Percentiles rank a stretch among this genome's conserved stretches.
Evolutionary conservation across 2,329 filamentous ascomycete genomes (phyloP).

Genomic region (Colletotrichum cereale): DNA sequence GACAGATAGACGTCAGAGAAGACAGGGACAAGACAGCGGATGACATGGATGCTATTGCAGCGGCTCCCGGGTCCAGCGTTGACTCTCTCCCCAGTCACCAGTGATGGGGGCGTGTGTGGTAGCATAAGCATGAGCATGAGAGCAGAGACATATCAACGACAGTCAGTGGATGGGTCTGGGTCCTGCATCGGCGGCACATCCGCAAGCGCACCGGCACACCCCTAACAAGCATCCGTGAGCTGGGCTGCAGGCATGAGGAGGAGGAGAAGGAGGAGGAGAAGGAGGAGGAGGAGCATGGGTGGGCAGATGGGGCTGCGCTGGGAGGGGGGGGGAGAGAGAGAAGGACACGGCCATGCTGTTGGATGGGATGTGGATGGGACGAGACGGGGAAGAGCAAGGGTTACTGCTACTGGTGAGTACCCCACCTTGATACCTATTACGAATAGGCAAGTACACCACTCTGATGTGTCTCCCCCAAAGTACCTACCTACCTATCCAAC

Average conservation of each 20-base stretch:
- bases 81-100: background rate
- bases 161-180: conserved; percentile 13
- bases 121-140: background rate
- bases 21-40: conserved; percentile 22
- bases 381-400: conserved; percentile 15
- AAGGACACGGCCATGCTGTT: background rate
- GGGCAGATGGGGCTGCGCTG: conserved; percentile 15
- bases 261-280: too few species aligned
- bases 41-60: conserved; percentile 34
- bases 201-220: conserved; percentile 14
- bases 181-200: conserved; percentile 17
- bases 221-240: conserved; percentile 26
- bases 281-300: too few species aligned
- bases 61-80: background rate
- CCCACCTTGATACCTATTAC: too few species aligned
- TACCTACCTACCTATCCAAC: background rate
- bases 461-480: background rate
- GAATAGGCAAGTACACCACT: background rate
- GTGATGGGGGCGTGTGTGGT: background rate
- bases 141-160: background rate
- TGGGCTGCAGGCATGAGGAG: conserved; percentile 1
- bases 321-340: background rate
- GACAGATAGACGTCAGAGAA: conserved; percentile 3
- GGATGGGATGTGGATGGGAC: conserved; percentile 7
- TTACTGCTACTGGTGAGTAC: conserved; percentile 4